Percentiles rank a stretch among this genome's conserved stretches.
Conservation (phyloP, 2,329 filamentous ascomycete species). For the Colletotrichum sp. region DNA sequence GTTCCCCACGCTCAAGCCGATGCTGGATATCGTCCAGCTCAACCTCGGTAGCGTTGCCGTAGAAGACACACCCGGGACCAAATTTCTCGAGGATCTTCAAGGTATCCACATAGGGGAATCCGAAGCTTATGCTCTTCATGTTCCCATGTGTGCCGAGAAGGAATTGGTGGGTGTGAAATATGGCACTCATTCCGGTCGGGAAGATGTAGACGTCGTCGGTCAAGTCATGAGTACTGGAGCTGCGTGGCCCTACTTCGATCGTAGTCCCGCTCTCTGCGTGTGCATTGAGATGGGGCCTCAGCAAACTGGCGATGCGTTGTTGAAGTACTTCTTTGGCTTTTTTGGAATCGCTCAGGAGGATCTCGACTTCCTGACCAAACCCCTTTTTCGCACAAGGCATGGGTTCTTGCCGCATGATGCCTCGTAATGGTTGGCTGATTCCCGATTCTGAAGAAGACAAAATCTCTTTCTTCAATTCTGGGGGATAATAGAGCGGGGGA, state of each 20-base stretch:
- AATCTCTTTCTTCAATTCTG: background rate
- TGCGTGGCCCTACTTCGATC: background rate
- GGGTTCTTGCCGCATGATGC: too few species aligned
- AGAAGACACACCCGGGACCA: slow-evolving; percentile 86
- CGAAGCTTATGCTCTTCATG: slow-evolving; percentile 83
- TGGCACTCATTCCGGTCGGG: slow-evolving; percentile 91
- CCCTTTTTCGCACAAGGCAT: background rate
- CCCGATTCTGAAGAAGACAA: background rate
- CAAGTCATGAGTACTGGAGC: background rate
- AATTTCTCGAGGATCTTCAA: slow-evolving; percentile 95
- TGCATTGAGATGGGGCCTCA: background rate
- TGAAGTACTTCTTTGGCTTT: slow-evolving; percentile 69
- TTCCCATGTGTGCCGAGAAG: slow-evolving; percentile 69
- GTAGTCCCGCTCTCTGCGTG: background rate
- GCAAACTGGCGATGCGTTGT: slow-evolving; percentile 81
- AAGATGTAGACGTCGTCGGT: slow-evolving; percentile 84
- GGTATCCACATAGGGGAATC: slow-evolving; percentile 96
- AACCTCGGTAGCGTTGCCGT: slow-evolving; percentile 76
- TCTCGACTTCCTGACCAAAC: background rate
- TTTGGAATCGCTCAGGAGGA: background rate
- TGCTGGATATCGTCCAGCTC: slow-evolving; percentile 85
- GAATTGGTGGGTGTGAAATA: slow-evolving; percentile 84
- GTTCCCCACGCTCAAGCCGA: slow-evolving; percentile 73
- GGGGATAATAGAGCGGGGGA: background rate
- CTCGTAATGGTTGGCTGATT: background rate